Conservation (phyloP, 2,329 filamentous ascomycete species). For the Pseudophaeomoniella oleicola region DNA sequence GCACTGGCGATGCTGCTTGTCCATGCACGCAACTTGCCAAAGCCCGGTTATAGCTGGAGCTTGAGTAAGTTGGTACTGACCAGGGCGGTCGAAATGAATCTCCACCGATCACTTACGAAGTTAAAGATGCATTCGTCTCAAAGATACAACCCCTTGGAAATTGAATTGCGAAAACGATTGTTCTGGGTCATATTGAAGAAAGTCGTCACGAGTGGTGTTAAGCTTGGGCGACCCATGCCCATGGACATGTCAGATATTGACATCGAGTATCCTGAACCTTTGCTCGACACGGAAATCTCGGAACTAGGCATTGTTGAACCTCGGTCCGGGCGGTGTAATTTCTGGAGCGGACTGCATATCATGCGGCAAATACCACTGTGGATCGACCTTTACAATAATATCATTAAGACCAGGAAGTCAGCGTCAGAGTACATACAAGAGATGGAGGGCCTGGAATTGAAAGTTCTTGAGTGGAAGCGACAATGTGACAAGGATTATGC, state of each 20-base stretch:
- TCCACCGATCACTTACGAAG: conserved; percentile 56
- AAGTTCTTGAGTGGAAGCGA: conserved; percentile 48
- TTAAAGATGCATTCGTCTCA: conserved; percentile 28
- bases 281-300: conserved; percentile 56
- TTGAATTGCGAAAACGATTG: conserved; percentile 62
- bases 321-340: conserved; percentile 46
- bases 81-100: conserved; percentile 57
- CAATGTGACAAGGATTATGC: conserved; percentile 42
- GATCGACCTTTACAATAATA: conserved; percentile 58
- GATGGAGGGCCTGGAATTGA: conserved; percentile 50
- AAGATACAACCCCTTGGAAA: conserved; percentile 40
- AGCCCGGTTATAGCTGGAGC: conserved; percentile 60
- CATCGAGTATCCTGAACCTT: conserved; percentile 56
- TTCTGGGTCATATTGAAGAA: conserved; percentile 62
- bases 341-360: conserved; percentile 49
- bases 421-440: conserved; percentile 48
- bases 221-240: conserved; percentile 63
- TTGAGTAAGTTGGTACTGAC: conserved; percentile 51
- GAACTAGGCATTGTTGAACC: conserved; percentile 48
- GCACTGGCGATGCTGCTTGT: conserved; percentile 57
- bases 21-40: conserved; percentile 64
- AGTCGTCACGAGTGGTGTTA: conserved; percentile 55
- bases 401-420: conserved; percentile 57
- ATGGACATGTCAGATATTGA: conserved; percentile 64
- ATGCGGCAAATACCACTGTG: conserved; percentile 53